Evolutionary conservation across 73 alveolate species (phyloP), one percentile per base, ranked within the genome.

Genomic region (Paramecium tetraurelia): DNA sequence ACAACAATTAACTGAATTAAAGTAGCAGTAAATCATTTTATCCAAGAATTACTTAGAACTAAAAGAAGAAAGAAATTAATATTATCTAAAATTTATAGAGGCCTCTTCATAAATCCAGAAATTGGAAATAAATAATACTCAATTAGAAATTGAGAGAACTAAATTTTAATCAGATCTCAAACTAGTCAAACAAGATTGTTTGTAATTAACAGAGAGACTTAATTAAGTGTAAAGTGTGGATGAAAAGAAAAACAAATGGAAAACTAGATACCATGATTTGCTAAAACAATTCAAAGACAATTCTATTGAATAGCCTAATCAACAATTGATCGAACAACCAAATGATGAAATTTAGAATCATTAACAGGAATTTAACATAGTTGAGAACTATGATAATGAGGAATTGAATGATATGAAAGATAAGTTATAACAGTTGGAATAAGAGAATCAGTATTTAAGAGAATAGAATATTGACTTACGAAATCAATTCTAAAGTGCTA

Each of bases 181-280:
- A 35, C 4, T 36, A 33, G n/a, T 12, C 38, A 36, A 75, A 18
- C 16, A 75, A 21, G 35, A 14, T n/a, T 31, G 7, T n/a, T 5
- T 3, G 16, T 4, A 36, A 22, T 80, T 21, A 80, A 21, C 20
- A 48, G 31, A 21, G 18, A 6, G 40, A 40, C 43, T 2, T 40
- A 18, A 24, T 33, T 10, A 41, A 8, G 12, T 16, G 2, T 48
- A 76, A 8, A 40, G 12, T 24, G 0, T 35, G 6, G 68, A 12
- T 18, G 75, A 40, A 2, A 80, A 80, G 31, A 80, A 80, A 80
- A 63, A 44, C n/a, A 80, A 80, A 80, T 80, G 90, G 90, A 80
- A 80, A 80, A 18, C 31, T n/a, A 80, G 90, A 80, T 44, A 22
- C 27, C 48, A 44, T 22, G 20, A 63, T 27, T 33, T 27, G 31